Base-by-base conservation (phyloP, 2,329 filamentous ascomycete genomes). In the Parastagonospora nodorum region DNA sequence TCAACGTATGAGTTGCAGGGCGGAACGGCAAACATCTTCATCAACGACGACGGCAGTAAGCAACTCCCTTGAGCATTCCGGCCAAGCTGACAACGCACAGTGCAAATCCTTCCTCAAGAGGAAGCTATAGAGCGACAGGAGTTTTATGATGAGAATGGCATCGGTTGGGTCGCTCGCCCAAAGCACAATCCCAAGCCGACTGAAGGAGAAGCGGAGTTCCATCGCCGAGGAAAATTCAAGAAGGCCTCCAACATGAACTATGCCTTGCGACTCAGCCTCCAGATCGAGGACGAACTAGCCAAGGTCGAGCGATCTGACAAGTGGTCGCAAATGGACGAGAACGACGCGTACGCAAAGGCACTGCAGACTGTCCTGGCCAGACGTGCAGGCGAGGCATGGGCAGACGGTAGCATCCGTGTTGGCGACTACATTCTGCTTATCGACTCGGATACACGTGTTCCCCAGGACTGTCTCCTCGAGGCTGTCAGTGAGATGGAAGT, bases 401-500 rank as follows among this genome's bases (percentile, higher is more conserved):
- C 90, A 14, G 89, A 91, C 67, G 91, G 90, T 55, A 92, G 94
- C 72, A 88, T 96, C 61, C 89, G 90, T 44, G 79, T 95, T 16
- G 91, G 91, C 48, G 90, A 95, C 74, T 92, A 92, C 72, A 90
- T 92, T 52, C 77, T 89, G 29, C 77, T 92, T 52, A 88, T 72
- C n/a, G 69, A 73, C 36, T 67, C 66, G 2, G 66, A 68, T 29
- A 66, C 63, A 10, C 67, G 68, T 48, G 67, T 73, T 8, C 89
- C 89, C 1, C 76, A 81, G 33, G 89, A 92, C 72, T 93, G 89
- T 65, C 79, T 93, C 53, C 79, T 92, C 5, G 89, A 92, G 64
- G 88, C 88, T 36, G 88, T 89, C 40, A 90, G 86, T 42, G 89
- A 93, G 67, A 90, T 92, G 88, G 88, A 92, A 66, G 85, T 88